A percentile compares a stretch with the other conserved stretches of the same genome.
These are phyloP conservation scores for Monosporozyma aquatica DNA, from an alignment of 805 yeast genomes.

Conservation along the genomic window DNA sequence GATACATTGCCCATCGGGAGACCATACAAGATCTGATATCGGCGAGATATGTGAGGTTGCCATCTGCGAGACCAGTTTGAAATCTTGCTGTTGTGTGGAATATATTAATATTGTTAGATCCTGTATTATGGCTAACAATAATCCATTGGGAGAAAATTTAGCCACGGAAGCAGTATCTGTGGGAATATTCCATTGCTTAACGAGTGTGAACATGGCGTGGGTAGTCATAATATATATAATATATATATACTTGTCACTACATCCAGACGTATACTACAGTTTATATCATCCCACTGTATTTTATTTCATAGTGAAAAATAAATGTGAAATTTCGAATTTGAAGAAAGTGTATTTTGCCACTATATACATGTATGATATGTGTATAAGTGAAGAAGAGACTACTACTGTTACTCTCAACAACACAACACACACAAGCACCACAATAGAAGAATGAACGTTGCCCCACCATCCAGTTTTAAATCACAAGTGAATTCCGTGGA, in stretches of 20 bases:
- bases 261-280: too few species aligned
- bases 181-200: not conserved
- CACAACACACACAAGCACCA: not conserved
- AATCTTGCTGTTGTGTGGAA: too few species aligned
- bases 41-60: conserved; percentile 43
- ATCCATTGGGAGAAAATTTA: conserved; percentile 55
- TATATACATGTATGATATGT: too few species aligned
- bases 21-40: conserved; percentile 67
- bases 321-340: too few species aligned
- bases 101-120: conserved; percentile 26
- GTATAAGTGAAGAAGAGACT: too few species aligned
- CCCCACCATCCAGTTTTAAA: conserved; percentile 43
- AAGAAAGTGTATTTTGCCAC: too few species aligned
- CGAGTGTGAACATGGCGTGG: not conserved
- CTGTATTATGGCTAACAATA: conserved; percentile 40
- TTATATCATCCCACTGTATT: too few species aligned
- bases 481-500: conserved; percentile 39
- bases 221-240: too few species aligned
- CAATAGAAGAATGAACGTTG: conserved; percentile 40
- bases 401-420: too few species aligned
- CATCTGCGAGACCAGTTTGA: conserved; percentile 21
- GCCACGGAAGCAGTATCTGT: conserved; percentile 25
- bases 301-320: too few species aligned
- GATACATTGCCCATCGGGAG: conserved; percentile 60
- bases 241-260: too few species aligned